phyloP scores from a whole-genome alignment of 2,329 filamentous ascomycete genomes.

The Tolypocladium tropicale region DNA sequence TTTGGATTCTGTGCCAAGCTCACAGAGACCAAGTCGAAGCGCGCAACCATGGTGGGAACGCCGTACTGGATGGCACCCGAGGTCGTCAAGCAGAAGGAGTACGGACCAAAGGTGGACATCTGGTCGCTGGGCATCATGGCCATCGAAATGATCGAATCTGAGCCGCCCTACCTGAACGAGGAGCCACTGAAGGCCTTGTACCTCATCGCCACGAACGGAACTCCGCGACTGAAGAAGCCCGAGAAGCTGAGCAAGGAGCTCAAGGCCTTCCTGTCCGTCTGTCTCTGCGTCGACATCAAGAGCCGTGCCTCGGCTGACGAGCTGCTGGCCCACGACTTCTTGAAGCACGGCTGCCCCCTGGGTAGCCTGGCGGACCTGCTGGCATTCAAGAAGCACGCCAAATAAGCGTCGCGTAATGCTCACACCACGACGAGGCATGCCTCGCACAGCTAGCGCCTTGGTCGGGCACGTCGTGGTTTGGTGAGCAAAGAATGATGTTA shows the following conservation, averaged over 20 bases:
- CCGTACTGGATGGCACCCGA: constrained; percentile 99
- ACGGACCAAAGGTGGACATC: constrained; percentile 95
- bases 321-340: constrained; percentile 82
- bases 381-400: constrained; percentile 69
- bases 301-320: constrained; percentile 86
- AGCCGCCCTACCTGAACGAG: constrained; percentile 95
- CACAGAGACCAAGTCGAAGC: constrained; percentile 92
- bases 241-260: constrained; percentile 97
- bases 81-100: constrained; percentile 98
- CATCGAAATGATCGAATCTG: constrained; percentile 99
- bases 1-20: constrained; percentile 99
- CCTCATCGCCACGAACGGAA: constrained; percentile 95
- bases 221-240: constrained; percentile 92
- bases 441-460: neutral
- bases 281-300: constrained; percentile 93
- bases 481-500: neutral
- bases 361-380: constrained; percentile 77
- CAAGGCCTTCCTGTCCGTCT: constrained; percentile 93
- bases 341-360: constrained; percentile 81
- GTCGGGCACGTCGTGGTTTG: neutral
- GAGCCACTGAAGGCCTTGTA: constrained; percentile 96
- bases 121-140: constrained; percentile 99
- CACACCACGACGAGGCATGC: neutral
- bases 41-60: constrained; percentile 97
- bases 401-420: constrained; percentile 28